Evolutionary conservation across 1,284 basidiomycete genomes (phyloP), one percentile per base, ranked within the genome.

Genomic region (Ustilago trichophora): DNA sequence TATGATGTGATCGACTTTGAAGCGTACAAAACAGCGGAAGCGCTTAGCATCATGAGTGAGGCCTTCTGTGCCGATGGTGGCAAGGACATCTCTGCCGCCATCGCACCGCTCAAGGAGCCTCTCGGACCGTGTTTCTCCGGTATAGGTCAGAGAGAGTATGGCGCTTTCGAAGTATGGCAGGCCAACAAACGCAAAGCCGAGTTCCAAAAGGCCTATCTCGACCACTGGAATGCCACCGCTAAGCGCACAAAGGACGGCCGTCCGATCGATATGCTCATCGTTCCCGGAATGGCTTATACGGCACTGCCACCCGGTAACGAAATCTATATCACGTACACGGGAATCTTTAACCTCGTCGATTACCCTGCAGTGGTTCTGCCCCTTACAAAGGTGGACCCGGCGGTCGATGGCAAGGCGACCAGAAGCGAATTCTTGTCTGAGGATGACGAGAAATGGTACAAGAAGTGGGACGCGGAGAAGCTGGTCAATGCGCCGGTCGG

Each of bases 291-390:
- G 19, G 83, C 86, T 1, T 85, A 84, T 19, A 78, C 87, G 3
- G 85, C 86, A 18, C 83, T 86, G 21, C 84, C 84, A 10, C 87
- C 87, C 47, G 84, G 85, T 45, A 84, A 82, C 8, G 85, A 84
- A 18, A 80, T 83, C 64, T 74, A 70, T 40, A 55, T 65, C 18
- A 41, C 37, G 77, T 81, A 19, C 58, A 76, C 35, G 36, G 69
- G 41, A 38, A 80, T 37, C 32, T 90, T 86, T 85, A 91, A 91
- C 75, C 77, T 85, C 5, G 84, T 90, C 24, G 90, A 91, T 75
- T 90, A 88, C 70, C 85, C 89, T 0, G 84, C 86, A 2, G 83
- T 87, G n/a, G 83, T 87, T 5, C 85, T 92, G 59, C 91, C 91
- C 12, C 49, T 74, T 26, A 63, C 65, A 3, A 56, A 55, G 18